Base-by-base conservation (phyloP, 2,329 filamentous ascomycete genomes). In the Fusarium abutilonis region DNA sequence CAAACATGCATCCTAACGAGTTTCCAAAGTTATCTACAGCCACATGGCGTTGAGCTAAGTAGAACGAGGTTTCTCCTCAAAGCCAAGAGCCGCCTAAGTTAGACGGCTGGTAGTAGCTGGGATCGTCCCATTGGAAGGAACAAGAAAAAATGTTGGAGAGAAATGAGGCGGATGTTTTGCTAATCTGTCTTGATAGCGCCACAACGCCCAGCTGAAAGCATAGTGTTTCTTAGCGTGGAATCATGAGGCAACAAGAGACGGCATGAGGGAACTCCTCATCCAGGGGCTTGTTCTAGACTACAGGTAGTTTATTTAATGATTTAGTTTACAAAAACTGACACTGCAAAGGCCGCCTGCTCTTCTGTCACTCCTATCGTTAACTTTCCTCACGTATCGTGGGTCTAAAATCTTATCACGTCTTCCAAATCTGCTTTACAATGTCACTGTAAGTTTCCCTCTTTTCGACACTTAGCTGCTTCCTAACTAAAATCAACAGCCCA, bases 401-500 rank as follows among this genome's bases (percentile, higher is more conserved):
- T 14, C 2, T 4, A 31, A 14, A 8, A 39, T 19, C 9, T 13
- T 21, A 14, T 6, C 34, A 26, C 31, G 23, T 15, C 13, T 13
- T 9, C 6, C 8, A 26, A 8, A 13, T 28, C 23, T 38, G 38
- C 14, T 38, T 56, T 34, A 54, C 21, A 41, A 57, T 53, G 54
- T 45, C 59, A 13, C 19, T 63, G 59, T 60, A 40, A 52, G 60
- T 42, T 31, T 3, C 6, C 8, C 14, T 43, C 28, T 7, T n/a
- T 4, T 9, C 4, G 3, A 2, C 10, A 3, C 21, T 5, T 15
- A 14, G 28, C 10, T 28, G 11, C 19, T 31, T 46, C 10, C 51
- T 63, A 35, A 63, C 11, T 8, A 9, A 7, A 15, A 1, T 15
- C n/a, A 21, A 29, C 40, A 82, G 79, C 42, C 78, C 80, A 0